Percentiles rank a stretch among this genome's conserved stretches.
These are phyloP conservation scores for Eutypella sp. DNA, from an alignment of 2,329 filamentous ascomycete genomes.

Conservation along the genomic window DNA sequence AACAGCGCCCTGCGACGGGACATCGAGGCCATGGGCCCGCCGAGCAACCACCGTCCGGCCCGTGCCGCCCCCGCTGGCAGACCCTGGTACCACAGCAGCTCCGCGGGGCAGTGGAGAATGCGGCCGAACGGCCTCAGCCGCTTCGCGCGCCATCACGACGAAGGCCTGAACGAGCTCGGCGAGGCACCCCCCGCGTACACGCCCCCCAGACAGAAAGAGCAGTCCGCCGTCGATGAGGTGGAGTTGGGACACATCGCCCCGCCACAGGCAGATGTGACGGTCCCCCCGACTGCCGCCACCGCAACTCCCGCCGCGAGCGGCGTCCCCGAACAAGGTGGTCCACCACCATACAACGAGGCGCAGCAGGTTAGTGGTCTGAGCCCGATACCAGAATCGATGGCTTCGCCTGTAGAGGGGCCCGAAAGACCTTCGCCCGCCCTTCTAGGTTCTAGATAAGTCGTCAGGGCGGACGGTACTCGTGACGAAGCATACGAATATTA, in stretches of 20 bases:
- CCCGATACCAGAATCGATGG: neutral
- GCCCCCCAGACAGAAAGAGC: slow-evolving; percentile 14
- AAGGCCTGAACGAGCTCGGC: slow-evolving; percentile 28
- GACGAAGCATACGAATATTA: neutral
- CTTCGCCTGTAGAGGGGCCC: neutral
- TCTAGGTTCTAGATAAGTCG: neutral
- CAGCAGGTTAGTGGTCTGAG: neutral
- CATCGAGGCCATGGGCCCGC: slow-evolving; percentile 15
- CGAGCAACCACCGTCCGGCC: neutral
- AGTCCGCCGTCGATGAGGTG: slow-evolving; percentile 10
- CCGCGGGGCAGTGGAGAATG: slow-evolving; percentile 2
- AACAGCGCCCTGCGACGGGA: slow-evolving; percentile 17
- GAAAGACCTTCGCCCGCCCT: neutral
- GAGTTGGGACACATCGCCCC: slow-evolving; percentile 16
- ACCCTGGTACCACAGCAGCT: too few species aligned
- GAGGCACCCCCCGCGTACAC: slow-evolving; percentile 29
- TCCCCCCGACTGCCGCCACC: neutral
- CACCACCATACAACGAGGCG: slow-evolving; percentile 6
- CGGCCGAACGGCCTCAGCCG: too few species aligned
- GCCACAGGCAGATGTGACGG: neutral
- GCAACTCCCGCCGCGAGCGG: neutral
- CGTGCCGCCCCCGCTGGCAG: too few species aligned
- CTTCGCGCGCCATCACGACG: too few species aligned
- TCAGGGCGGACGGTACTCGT: neutral
- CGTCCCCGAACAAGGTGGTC: neutral